Conservation (phyloP, 768 basidiomycete genomes). For the Hebeloma cylindrosporum region DNA sequence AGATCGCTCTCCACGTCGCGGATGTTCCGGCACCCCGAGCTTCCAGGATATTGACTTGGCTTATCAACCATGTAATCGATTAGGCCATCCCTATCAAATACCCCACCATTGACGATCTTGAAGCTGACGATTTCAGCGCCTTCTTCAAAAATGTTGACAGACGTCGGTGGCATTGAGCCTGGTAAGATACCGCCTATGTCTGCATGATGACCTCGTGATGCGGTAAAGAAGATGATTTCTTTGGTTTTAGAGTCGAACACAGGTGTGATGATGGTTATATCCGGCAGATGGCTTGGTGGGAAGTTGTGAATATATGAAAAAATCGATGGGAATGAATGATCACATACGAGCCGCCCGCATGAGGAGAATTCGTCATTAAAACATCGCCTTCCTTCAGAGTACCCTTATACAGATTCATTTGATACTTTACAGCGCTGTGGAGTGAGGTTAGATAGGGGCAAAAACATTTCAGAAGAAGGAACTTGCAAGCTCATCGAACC, state of each 20-base stretch:
- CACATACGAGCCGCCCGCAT: conserved; percentile 84
- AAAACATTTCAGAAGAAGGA: conserved; percentile 4
- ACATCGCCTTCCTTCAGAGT: conserved; percentile 88
- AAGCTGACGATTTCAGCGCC: conserved; percentile 90
- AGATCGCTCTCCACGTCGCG: conserved; percentile 90
- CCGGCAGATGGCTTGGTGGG: conserved; percentile 55
- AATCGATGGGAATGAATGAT: conserved; percentile 9
- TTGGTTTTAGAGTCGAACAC: conserved; percentile 68
- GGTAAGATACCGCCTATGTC: conserved; percentile 93
- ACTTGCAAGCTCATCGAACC: conserved; percentile 91
- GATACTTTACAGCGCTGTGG: conserved; percentile 77
- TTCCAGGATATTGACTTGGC: conserved; percentile 79
- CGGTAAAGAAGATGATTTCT: conserved; percentile 90
- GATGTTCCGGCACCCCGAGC: conserved; percentile 85
- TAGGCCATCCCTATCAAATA: conserved; percentile 77
- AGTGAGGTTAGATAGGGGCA: conserved; percentile 4
- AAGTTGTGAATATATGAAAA: conserved; percentile 1
- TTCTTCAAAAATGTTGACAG: conserved; percentile 89
- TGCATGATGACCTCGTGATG: conserved; percentile 91
- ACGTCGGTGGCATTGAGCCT: conserved; percentile 94
- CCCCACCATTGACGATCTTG: conserved; percentile 83
- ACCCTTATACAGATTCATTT: conserved; percentile 75
- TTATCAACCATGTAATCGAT: conserved; percentile 79
- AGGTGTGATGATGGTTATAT: conserved; percentile 93
- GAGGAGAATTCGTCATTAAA: conserved; percentile 88